These are phyloP conservation scores for Sarocladium oryzae DNA, from an alignment of 2,329 filamentous ascomycete species.

Conservation along the genomic window DNA sequence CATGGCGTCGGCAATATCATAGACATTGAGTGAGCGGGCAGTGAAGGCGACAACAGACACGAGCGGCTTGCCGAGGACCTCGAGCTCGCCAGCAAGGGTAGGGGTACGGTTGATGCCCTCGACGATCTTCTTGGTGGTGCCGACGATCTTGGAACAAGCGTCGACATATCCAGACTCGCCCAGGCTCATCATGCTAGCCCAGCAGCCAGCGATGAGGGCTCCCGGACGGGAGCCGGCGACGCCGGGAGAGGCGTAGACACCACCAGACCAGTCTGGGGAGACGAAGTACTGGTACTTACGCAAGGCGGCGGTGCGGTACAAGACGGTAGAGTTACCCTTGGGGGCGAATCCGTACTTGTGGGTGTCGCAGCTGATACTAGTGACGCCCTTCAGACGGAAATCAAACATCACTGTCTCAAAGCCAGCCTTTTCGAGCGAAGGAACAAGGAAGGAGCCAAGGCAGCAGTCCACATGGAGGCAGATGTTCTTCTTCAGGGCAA, in stretches of 20 bases:
- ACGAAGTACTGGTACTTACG: slow-evolving; percentile 95
- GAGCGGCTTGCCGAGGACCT: slow-evolving; percentile 75
- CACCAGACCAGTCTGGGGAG: slow-evolving; percentile 88
- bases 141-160: slow-evolving; percentile 82
- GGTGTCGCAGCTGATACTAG: slow-evolving; percentile 91
- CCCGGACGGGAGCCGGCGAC: slow-evolving; percentile 90
- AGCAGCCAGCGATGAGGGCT: slow-evolving; percentile 91
- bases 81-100: slow-evolving; percentile 63
- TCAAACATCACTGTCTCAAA: slow-evolving; percentile 87
- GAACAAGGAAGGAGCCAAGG: slow-evolving; percentile 88
- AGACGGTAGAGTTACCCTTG: slow-evolving; percentile 89
- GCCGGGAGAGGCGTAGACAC: slow-evolving; percentile 89
- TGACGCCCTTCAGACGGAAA: slow-evolving; percentile 89
- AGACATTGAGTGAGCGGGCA: slow-evolving; percentile 79
- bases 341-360: slow-evolving; percentile 99
- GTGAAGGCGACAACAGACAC: slow-evolving; percentile 88
- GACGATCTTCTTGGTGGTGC: slow-evolving; percentile 75
- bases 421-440: slow-evolving; percentile 86
- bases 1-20: slow-evolving; percentile 91
- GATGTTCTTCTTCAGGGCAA: slow-evolving; percentile 72
- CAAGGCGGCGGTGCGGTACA: slow-evolving; percentile 76
- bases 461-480: slow-evolving; percentile 97
- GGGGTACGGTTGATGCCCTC: slow-evolving; percentile 65
- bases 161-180: slow-evolving; percentile 85
- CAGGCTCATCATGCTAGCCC: slow-evolving; percentile 83